phyloP scores from a whole-genome alignment of 257 asterid species.

The Misopates orontium region DNA sequence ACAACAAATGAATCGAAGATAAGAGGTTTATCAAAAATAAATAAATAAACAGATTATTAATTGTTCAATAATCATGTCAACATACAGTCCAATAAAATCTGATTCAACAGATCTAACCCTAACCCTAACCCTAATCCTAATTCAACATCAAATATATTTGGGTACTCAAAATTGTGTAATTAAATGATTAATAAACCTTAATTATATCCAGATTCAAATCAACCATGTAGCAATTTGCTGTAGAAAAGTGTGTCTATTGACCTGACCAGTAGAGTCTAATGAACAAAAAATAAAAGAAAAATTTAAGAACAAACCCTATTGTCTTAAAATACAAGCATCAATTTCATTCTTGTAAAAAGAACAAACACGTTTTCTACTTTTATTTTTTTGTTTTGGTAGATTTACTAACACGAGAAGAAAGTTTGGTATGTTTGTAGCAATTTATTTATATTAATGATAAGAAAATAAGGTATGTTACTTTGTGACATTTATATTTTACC shows the following conservation, averaged over 20 bases:
- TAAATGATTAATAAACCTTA: conserved; percentile 5
- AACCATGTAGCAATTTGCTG: conserved; percentile 14
- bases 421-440: conserved; percentile 20
- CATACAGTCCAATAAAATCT: conserved; percentile 21
- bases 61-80: conserved; percentile 7
- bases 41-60: background rate
- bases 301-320: conserved; percentile 17
- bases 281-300: background rate
- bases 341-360: no score
- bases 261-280: background rate
- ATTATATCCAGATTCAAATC: conserved; percentile 11
- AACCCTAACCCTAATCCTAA: conserved; percentile 40
- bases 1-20: conserved; percentile 21
- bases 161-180: background rate
- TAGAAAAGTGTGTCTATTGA: background rate
- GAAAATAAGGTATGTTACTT: background rate
- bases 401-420: background rate
- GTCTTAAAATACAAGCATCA: conserved; percentile 23
- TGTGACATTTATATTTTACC: conserved; percentile 6
- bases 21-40: conserved; percentile 14
- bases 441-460: background rate
- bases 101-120: conserved; percentile 48
- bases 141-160: conserved; percentile 3
- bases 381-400: no score
- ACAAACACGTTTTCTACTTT: no score